Evolutionary conservation across 2,329 filamentous ascomycete species (phyloP), one percentile per base, ranked within the genome.

Genomic region (Alternaria rosae): DNA sequence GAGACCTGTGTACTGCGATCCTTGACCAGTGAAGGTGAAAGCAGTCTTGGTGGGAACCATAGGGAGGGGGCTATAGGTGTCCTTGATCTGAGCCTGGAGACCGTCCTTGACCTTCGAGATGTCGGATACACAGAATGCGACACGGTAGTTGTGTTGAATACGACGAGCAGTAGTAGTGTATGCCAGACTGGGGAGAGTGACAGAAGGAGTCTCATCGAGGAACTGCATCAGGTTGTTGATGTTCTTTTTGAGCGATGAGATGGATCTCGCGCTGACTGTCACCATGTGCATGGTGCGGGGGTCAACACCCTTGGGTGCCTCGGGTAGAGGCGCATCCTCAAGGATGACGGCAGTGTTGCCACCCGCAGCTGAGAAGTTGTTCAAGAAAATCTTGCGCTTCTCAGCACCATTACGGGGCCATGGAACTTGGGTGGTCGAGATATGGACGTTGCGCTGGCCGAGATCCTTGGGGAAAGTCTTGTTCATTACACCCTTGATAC

Each of bases 401-500:
- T 80, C 80, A 11, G 78, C 81, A 45, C 82, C 82, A 48, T 84
- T 82, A 25, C 84, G 80, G 26, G 82, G 81, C 68, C 79, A 84
- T 38, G 79, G 74, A 5, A 84, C 80, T 61, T 83, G 78, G 56
- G 79, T 79, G 11, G 77, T 77, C n/a, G 81, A 79, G 59, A 86
- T 85, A 71, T 85, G 81, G 38, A 86, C 83, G 57, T 85, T 85
- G 67, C 84, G 84, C 70, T 85, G 82, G 28, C 72, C 74, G 32
- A 86, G 71, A 68, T 86, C 84, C 64, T 84, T 83, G 23, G 84
- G 84, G 77, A 86, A 86, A 7, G 80, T 82, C 78, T 85, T 84
- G 78, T 86, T 86, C 69, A 85, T 84, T 56, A 83, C 82, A 47
- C 82, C 83, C 76, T 86, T 86, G 77, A 86, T 85, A 68, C 84